Evolutionary conservation across 257 asterid genomes (phyloP), one percentile per base, ranked within the genome.

Genomic region (Craterostigma plantagineum): DNA sequence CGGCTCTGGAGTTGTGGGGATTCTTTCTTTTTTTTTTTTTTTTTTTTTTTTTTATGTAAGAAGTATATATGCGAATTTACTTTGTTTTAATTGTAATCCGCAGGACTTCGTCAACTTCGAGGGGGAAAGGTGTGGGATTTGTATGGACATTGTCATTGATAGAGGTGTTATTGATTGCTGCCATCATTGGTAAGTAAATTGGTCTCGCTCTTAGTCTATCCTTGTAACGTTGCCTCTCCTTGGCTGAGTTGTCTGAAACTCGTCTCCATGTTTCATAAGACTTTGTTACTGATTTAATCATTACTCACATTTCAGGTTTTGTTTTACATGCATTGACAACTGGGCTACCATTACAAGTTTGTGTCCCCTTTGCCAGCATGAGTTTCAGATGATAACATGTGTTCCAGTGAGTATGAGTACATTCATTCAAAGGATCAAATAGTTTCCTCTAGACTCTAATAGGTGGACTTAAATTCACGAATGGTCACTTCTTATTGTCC

Each of bases 161-260:
- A 65, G 95, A 68, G 98, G 98, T 9, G 92, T 87, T 47, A 77
- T 87, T 43, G 98, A 87, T 73, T 87, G 98, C 77, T 87, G 98
- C 65, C 91, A 82, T 48, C 98, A 87, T 47, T 87, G 98, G 98
- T 87, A 71, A 48, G 65, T 46, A 69, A 44, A 51, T 53, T 39
- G 1, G 15, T 12, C 10, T 23, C 4, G 38, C 15, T 15, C 9
- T 27, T 16, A 33, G 4, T 48, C 11, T 48, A 36, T 18, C 54
- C 33, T 46, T 35, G 43, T 18, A 9, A 33, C 14, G 8, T 39
- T 8, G 30, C 33, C 34, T 14, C 38, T 23, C 8, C 53, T 27
- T 35, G 34, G 39, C 13, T 63, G 38, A 13, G 27, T 57, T 18
- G 13, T 7, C 51, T 39, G 38, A 36, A 9, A 39, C 15, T n/a